A percentile compares a stretch with the other conserved stretches of the same genome.
Evolutionary conservation across 1,284 basidiomycete species (phyloP).

Genomic region (Tilletia indica): DNA sequence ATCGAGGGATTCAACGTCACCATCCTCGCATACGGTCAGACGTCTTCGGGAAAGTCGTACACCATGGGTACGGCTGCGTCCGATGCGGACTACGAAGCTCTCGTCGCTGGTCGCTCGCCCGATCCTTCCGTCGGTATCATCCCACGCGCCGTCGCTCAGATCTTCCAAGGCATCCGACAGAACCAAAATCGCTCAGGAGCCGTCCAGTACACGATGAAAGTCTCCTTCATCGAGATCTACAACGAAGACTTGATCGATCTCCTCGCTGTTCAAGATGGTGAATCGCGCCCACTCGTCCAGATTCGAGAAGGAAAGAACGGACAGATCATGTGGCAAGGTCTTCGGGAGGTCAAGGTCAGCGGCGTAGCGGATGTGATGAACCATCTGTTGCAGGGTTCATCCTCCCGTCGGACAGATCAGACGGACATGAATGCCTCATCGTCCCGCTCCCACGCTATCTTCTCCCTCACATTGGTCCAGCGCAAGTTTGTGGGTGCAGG

Average conservation of each 20-base stretch:
- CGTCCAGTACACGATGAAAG: slow-evolving; percentile 44
- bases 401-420: slow-evolving; percentile 88
- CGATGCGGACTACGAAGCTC: slow-evolving; percentile 42
- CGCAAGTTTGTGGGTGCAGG: slow-evolving; percentile 41
- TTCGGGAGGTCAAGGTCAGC: slow-evolving; percentile 83
- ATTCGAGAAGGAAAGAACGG: slow-evolving; percentile 96
- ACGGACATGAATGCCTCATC: slow-evolving; percentile 99
- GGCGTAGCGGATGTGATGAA: slow-evolving; percentile 85
- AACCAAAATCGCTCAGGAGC: slow-evolving; percentile 61
- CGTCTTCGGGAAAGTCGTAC: slow-evolving; percentile 92
- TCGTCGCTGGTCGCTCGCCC: slow-evolving; percentile 37
- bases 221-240: slow-evolving; percentile 78
- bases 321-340: slow-evolving; percentile 92
- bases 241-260: slow-evolving; percentile 68
- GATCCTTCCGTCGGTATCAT: slow-evolving; percentile 70
- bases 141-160: slow-evolving; percentile 86
- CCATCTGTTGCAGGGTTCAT: slow-evolving; percentile 75
- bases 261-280: slow-evolving; percentile 45
- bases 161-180: slow-evolving; percentile 70
- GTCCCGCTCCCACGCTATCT: slow-evolving; percentile 96
- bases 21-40: slow-evolving; percentile 95
- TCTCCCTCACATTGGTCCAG: slow-evolving; percentile 84
- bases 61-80: slow-evolving; percentile 69
- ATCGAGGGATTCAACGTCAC: slow-evolving; percentile 96
- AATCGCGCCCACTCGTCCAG: slow-evolving; percentile 73